These are phyloP conservation scores for Venturiaceae sp. DNA, from an alignment of 2,329 filamentous ascomycete species.

Conservation along the genomic window DNA sequence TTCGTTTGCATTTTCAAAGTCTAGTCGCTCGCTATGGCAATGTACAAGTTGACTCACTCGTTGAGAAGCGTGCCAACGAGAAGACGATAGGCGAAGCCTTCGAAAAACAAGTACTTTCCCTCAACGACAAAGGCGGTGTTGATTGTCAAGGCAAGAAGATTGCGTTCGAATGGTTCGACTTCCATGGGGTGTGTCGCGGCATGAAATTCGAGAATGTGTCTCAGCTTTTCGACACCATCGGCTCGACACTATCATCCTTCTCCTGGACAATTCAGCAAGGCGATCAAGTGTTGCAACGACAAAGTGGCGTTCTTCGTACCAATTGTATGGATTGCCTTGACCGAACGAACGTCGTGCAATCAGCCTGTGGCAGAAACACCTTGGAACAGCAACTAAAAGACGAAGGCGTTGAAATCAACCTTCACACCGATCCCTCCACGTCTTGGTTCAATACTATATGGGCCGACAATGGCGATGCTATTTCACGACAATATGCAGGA, in stretches of 20 bases:
- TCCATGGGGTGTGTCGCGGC: constrained; percentile 81
- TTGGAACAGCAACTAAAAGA: constrained; percentile 69
- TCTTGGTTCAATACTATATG: constrained; percentile 94
- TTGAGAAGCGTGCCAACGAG: constrained; percentile 83
- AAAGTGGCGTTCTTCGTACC: constrained; percentile 74
- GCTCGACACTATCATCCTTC: constrained; percentile 55
- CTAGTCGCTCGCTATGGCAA: constrained; percentile 62
- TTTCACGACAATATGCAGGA: constrained; percentile 91
- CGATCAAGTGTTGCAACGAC: constrained; percentile 34
- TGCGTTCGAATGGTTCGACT: constrained; percentile 93
- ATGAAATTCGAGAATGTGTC: constrained; percentile 98
- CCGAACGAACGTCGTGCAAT: constrained; percentile 91
- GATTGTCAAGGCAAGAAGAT: constrained; percentile 41
- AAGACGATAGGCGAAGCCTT: constrained; percentile 69
- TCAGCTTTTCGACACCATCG: constrained; percentile 62
- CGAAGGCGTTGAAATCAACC: constrained; percentile 66
- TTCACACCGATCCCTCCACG: constrained; percentile 67
- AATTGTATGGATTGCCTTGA: constrained; percentile 99
- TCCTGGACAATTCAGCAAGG: constrained; percentile 57
- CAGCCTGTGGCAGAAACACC: constrained; percentile 74
- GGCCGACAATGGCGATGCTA: constrained; percentile 95
- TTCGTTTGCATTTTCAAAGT: constrained; percentile 67
- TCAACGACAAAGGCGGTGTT: constrained; percentile 54
- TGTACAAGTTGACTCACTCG: constrained; percentile 71
- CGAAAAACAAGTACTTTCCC: constrained; percentile 52